Conservation (phyloP, 2,329 filamentous ascomycete genomes). For the Metarhizium robertsii region DNA sequence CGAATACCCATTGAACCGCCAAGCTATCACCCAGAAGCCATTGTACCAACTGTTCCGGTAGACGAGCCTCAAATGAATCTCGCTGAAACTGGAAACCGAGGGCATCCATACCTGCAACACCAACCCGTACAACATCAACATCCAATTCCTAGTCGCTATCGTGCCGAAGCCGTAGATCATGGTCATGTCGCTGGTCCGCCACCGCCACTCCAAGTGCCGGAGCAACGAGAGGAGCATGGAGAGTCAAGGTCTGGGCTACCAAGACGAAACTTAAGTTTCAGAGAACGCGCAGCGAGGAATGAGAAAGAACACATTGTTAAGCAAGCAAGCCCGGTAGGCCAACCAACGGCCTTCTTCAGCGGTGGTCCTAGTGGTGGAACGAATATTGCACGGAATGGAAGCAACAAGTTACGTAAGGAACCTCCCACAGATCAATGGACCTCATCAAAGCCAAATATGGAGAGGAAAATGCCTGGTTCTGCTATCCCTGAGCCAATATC, state of each 20-base stretch:
- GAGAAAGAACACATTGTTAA: slow-evolving; percentile 27
- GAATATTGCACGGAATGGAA: slow-evolving; percentile 37
- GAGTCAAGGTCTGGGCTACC: slow-evolving; percentile 27
- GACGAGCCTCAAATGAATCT: background rate
- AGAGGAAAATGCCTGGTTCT: slow-evolving; percentile 30
- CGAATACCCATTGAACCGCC: slow-evolving; percentile 6
- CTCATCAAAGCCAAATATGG: slow-evolving; percentile 18
- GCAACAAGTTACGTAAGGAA: slow-evolving; percentile 50
- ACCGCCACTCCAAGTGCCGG: slow-evolving; percentile 9
- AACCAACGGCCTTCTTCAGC: slow-evolving; percentile 10
- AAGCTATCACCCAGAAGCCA: background rate
- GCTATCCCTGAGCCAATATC: slow-evolving; percentile 3
- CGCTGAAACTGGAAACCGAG: background rate
- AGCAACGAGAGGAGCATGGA: slow-evolving; percentile 10
- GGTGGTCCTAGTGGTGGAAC: slow-evolving; percentile 22
- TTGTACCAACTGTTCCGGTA: slow-evolving; percentile 1
- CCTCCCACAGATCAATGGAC: slow-evolving; percentile 44
- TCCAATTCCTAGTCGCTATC: background rate
- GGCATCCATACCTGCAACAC: background rate
- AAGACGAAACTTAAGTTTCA: slow-evolving; percentile 49
- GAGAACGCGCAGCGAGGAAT: slow-evolving; percentile 43
- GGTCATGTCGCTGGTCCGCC: slow-evolving; percentile 13
- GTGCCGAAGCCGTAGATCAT: background rate
- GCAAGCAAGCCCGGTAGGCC: slow-evolving; percentile 13
- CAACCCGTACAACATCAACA: background rate